Evolutionary conservation across 805 yeast species (phyloP), one percentile per base, ranked within the genome.

Genomic region (Metschnikowia noctiluminum): DNA sequence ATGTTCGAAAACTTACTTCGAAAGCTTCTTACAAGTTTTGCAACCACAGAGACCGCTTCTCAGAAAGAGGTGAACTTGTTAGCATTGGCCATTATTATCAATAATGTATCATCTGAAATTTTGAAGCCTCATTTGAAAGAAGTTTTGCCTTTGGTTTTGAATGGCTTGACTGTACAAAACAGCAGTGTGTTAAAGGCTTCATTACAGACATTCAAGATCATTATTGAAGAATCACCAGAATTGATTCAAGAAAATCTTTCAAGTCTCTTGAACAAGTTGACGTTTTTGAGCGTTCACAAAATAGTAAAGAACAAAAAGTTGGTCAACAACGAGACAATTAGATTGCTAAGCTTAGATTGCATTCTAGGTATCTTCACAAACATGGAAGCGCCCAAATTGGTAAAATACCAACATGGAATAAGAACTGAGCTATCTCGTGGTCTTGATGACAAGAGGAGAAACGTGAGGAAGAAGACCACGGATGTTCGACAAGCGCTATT

Each of bases 401-500:
- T 78, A 21, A 82, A 84, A 6, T 85, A 74, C 59, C 80, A 78
- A 60, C 62, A 61, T 4, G 65, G 63, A 10, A 70, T 88, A 10
- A 70, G 87, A 35, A 63, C 58, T 15, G 74, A 71, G 12, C 66
- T 87, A 40, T 70, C 69, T 1, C 62, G 60, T 1, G 82, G 78
- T 0, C 69, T 94, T 53, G 94, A 86, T 56, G 97, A 92, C 63
- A 76, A 74, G 42, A 84, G 76, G 61, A 78, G 99, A 64, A 69
- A 66, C 2, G 88, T 92, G 1, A 79, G 99, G 61, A 85, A 82
- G 62, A 74, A 80, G 44, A 86, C 92, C 7, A 83, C 87, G 45
- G 89, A 86, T 56, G 81, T 92, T 46, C 79, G 97, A 60, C 97
- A 92, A 62, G 70, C 76, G 0, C 85, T 80, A 59, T 88, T 71